Percentiles rank a stretch among this genome's conserved stretches.
Evolutionary conservation across 352 stramenopile genomes (phyloP).

Genomic region (Globisporangium okanoganense): DNA sequence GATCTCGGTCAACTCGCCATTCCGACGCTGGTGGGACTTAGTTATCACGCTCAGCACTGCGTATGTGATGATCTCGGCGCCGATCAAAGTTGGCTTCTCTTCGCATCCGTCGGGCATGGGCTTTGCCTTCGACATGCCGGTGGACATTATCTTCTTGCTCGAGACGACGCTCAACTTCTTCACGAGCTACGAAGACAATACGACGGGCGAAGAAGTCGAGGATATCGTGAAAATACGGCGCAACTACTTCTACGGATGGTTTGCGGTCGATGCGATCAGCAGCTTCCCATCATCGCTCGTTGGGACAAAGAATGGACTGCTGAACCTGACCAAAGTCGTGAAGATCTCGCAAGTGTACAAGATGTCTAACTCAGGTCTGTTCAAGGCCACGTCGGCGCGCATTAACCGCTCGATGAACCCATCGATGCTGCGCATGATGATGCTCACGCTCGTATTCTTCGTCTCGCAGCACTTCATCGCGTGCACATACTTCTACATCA

Average conservation of each 20-base stretch:
- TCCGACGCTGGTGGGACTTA: slow-evolving; percentile 62
- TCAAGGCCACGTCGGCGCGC: slow-evolving; percentile 28
- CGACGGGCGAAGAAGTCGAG: slow-evolving; percentile 59
- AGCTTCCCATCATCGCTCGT: slow-evolving; percentile 50
- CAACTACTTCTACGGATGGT: slow-evolving; percentile 56
- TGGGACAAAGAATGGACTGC: slow-evolving; percentile 20
- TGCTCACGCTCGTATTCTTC: slow-evolving; percentile 63
- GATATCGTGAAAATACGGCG: slow-evolving; percentile 46
- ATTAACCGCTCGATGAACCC: slow-evolving; percentile 66
- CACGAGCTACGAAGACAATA: slow-evolving; percentile 60
- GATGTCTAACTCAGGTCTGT: slow-evolving; percentile 45
- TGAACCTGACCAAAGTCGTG: slow-evolving; percentile 49
- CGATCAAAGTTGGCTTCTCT: slow-evolving; percentile 53
- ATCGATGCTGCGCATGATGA: slow-evolving; percentile 63
- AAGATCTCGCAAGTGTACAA: slow-evolving; percentile 58
- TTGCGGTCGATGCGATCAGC: slow-evolving; percentile 47
- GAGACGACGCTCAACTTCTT: slow-evolving; percentile 62
- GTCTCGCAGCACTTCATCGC: slow-evolving; percentile 76
- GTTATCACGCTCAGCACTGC: slow-evolving; percentile 42
- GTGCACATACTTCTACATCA: slow-evolving; percentile 68
- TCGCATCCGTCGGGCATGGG: slow-evolving; percentile 25
- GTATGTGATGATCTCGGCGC: slow-evolving; percentile 52
- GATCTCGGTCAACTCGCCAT: slow-evolving; percentile 58
- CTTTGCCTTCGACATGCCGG: slow-evolving; percentile 37
- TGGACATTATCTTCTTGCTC: slow-evolving; percentile 55